Evolutionary conservation across 2,329 filamentous ascomycete species (phyloP), one percentile per base, ranked within the genome.

Genomic region (Colletotrichum sp.): DNA sequence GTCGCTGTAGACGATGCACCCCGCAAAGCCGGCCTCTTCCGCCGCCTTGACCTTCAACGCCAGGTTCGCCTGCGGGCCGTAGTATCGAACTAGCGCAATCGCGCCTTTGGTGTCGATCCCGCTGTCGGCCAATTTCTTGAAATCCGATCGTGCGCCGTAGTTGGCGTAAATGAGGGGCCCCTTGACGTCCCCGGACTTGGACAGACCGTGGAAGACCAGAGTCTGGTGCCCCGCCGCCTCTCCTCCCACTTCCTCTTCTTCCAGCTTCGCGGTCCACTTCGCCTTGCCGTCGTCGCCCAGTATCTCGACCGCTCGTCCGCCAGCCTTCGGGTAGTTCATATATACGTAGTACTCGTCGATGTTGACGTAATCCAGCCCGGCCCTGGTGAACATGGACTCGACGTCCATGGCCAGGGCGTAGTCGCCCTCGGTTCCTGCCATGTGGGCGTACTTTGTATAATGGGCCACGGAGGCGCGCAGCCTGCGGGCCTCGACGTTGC

Each of bases 371-470:
- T 98, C 96, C 81, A 99, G 89, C 6, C 92, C 91, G 61, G 93
- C 93, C 67, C 89, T 90, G 78, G 87, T 86, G 84, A 98, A 98
- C 83, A 94, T 91, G 80, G 92, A 92, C 84, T 96, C 91, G 71
- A 98, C 92, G 87, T 96, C 98, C 86, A 95, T 91, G 9, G 95
- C 96, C 71, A 98, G 89, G 61, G 94, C 95, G 80, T 94, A 96
- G 85, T 98, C 96, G 64, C 97, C 97, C 86, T 98, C 94, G 4
- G 96, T 98, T n/a, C 97, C 97, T 3, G 95, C 97, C 77, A 99
- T 90, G 84, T 99, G 97, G 77, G 97, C 95, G 82, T 95, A 98
- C 72, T 91, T 91, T 6, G 95, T 96, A 77, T 96, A 92, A 81
- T 96, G 94, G 80, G 91, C 88, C 75, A 98, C 86, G 74, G 95